These are phyloP conservation scores for Colletotrichum costaricense DNA, from an alignment of 2,329 filamentous ascomycete species.

Conservation along the genomic window DNA sequence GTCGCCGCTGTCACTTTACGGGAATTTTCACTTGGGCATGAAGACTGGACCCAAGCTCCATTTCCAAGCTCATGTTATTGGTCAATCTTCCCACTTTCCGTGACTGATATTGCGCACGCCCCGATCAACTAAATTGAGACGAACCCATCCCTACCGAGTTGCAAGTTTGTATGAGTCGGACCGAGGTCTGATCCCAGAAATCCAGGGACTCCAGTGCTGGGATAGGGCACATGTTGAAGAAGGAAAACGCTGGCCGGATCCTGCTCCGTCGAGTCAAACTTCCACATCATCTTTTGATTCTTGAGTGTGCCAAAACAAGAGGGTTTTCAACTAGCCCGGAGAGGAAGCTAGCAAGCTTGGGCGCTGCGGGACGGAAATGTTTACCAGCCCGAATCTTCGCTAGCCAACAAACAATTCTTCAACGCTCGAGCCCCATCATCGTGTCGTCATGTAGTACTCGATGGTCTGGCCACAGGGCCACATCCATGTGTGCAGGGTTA, in stretches of 20 bases:
- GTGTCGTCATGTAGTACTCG: conserved; percentile 20
- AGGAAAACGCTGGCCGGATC: neutral
- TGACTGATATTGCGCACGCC: neutral
- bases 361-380: neutral
- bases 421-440: conserved; percentile 11
- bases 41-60: neutral
- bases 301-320: too few relatives aligned
- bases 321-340: neutral
- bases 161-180: neutral
- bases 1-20: neutral
- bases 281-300: neutral
- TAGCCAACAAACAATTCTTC: neutral
- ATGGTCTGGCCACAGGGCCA: neutral
- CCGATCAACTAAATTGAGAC: neutral
- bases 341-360: neutral
- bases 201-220: neutral
- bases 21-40: neutral
- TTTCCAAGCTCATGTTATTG: neutral
- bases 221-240: neutral
- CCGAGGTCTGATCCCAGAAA: neutral
- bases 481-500: conserved; percentile 17
- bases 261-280: neutral
- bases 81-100: neutral
- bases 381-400: neutral
- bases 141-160: neutral